Evolutionary conservation across 345 rosid species (phyloP).

Genomic region (Balakata baccata): DNA sequence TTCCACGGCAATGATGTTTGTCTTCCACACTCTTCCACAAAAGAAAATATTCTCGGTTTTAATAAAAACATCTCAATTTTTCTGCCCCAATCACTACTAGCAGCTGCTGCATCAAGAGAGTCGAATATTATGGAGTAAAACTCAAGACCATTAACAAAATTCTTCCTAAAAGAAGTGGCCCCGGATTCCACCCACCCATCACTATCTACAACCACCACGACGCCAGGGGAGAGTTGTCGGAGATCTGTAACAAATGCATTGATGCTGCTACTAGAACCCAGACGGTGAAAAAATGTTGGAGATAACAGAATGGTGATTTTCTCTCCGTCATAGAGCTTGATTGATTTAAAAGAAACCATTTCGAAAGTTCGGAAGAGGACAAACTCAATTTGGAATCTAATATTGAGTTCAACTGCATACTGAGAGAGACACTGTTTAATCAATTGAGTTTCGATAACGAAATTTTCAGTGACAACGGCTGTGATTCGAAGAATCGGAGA

Average conservation of each 20-base stretch:
- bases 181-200: conserved; percentile 64
- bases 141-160: conserved; percentile 62
- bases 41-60: conserved; percentile 55
- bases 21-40: conserved; percentile 56
- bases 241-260: conserved; percentile 49
- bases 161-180: conserved; percentile 61
- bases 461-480: conserved; percentile 75
- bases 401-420: conserved; percentile 72
- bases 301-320: conserved; percentile 56
- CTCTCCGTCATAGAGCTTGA: conserved; percentile 70
- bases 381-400: conserved; percentile 72
- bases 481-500: conserved; percentile 63
- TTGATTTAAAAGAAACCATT: conserved; percentile 65
- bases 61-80: conserved; percentile 62
- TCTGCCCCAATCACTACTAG: conserved; percentile 53
- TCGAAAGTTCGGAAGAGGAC: conserved; percentile 64
- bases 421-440: conserved; percentile 72
- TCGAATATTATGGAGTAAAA: conserved; percentile 73
- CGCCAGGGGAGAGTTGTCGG: conserved; percentile 52
- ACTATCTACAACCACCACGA: conserved; percentile 64
- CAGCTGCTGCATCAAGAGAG: conserved; percentile 69
- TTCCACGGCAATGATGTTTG: conserved; percentile 56
- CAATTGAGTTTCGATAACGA: conserved; percentile 56
- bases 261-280: conserved; percentile 39
- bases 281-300: conserved; percentile 58